These are phyloP conservation scores for Talaromyces sp. DNA, from an alignment of 2,329 filamentous ascomycete genomes.

Conservation along the genomic window DNA sequence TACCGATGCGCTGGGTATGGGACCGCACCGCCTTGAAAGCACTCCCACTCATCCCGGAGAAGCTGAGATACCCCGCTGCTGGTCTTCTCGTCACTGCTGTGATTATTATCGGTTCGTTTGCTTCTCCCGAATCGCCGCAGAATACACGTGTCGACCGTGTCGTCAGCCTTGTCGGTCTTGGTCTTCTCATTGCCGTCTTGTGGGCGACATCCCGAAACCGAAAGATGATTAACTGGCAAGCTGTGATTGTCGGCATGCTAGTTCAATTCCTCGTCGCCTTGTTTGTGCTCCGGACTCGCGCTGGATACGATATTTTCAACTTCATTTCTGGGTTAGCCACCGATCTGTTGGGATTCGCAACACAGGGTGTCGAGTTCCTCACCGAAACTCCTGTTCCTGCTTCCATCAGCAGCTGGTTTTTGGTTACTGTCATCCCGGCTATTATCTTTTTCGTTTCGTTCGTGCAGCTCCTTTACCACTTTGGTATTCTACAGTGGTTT, in stretches of 20 bases:
- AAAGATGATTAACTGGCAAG: conserved; percentile 59
- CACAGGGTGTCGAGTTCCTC: conserved; percentile 68
- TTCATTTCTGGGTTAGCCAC: conserved; percentile 75
- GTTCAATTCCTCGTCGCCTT: conserved; percentile 82
- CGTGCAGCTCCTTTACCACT: conserved; percentile 81
- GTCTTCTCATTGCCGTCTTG: conserved; percentile 63
- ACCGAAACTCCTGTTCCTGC: conserved; percentile 35
- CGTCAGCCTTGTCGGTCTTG: conserved; percentile 72
- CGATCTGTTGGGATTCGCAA: conserved; percentile 69
- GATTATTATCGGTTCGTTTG: conserved; percentile 74
- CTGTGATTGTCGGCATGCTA: conserved; percentile 83
- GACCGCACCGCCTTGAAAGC: conserved; percentile 56
- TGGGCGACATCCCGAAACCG: conserved; percentile 68
- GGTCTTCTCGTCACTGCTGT: conserved; percentile 61
- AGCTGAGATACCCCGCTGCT: conserved; percentile 58
- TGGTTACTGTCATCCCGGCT: conserved; percentile 74
- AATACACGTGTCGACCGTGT: conserved; percentile 78
- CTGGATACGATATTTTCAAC: conserved; percentile 84
- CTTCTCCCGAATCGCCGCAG: conserved; percentile 62
- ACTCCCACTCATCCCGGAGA: conserved; percentile 60
- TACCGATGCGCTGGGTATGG: conserved; percentile 65
- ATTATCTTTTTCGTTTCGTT: conserved; percentile 95
- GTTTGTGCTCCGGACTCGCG: conserved; percentile 76
- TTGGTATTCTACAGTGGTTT: conserved; percentile 81
- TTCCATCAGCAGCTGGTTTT: conserved; percentile 58